Percentiles rank a stretch among this genome's conserved stretches.
Evolutionary conservation across 148 eudicot genomes (phyloP).

Genomic region (Rhododendron griersonianum): DNA sequence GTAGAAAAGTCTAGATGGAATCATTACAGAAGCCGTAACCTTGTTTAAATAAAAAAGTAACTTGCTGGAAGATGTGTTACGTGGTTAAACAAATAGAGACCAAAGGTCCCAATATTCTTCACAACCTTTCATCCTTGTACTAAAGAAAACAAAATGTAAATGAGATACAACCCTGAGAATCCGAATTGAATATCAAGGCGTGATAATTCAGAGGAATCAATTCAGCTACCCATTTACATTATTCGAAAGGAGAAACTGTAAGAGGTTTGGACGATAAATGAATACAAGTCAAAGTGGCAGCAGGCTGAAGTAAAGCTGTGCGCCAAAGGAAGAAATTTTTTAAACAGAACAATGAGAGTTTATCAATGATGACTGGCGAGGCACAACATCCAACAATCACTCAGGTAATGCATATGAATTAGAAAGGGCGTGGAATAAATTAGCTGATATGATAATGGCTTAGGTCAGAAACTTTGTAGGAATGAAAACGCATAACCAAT

Average conservation of each 20-base stretch:
- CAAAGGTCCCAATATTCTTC: no score
- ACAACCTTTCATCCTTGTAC: no score
- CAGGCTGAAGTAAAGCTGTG: neutral
- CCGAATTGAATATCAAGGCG: neutral
- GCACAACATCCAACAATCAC: neutral
- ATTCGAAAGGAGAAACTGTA: neutral
- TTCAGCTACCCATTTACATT: neutral
- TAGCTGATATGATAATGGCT: neutral
- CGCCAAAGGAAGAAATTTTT: neutral
- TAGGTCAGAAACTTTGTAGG: neutral
- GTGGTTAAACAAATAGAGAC: neutral
- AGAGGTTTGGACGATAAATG: neutral
- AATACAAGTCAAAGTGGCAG: neutral
- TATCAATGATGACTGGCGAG: neutral
- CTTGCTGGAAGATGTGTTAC: neutral
- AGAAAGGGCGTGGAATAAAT: neutral
- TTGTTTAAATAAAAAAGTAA: neutral
- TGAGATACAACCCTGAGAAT: neutral
- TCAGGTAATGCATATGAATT: neutral
- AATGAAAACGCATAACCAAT: neutral
- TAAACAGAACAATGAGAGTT: neutral
- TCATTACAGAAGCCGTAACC: neutral
- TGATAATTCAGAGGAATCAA: neutral
- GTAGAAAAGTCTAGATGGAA: neutral
- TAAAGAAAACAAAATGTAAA: neutral